Evolutionary conservation across 169 alveolate genomes (phyloP), one percentile per base, ranked within the genome.

Genomic region (Theileria luwenshuni): DNA sequence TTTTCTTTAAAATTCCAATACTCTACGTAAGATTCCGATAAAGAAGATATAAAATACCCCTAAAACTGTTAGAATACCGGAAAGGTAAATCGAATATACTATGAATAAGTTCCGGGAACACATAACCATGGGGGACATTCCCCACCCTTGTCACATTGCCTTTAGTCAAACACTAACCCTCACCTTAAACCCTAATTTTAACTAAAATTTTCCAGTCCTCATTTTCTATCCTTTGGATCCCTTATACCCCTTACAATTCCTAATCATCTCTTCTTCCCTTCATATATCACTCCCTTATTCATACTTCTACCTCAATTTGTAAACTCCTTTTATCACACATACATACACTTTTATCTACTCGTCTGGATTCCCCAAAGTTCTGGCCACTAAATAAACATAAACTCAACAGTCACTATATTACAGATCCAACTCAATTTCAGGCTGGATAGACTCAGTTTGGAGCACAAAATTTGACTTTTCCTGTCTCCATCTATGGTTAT

Each of bases 391-490:
- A 32, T 54, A n/a, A 33, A 2, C 27, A 54, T n/a, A 33, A 13
- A 54, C 33, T n/a, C 33, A 54, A 23, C 8, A 25, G 23, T 8
- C 35, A n/a, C 70, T 61, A 43, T 52, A 61, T 43, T 41, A 43
- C 21, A 12, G 25, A 61, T 61, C 21, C 35, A 43, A 8, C 25
- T 61, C 70, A 32, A 61, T 52, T 23, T 21, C 28, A 10, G 75
- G 71, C 47, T 32, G 75, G 8, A 67, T 67, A 23, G 47, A 67
- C 8, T 67, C 69, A 25, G 75, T 67, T 49, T 67, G 75, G 21
- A 67, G 45, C 8, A 33, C 28, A 27, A 67, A 32, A 51, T 67
- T 43, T 12, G 75, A 67, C 1, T 25, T 32, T 67, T 67, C 71
- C n/a, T 32, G 15, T 25, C 28, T 67, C 86, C 86, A 79, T 17